Conservation (phyloP, 805 yeast genomes). For the Kodamaea jinghongensis region DNA sequence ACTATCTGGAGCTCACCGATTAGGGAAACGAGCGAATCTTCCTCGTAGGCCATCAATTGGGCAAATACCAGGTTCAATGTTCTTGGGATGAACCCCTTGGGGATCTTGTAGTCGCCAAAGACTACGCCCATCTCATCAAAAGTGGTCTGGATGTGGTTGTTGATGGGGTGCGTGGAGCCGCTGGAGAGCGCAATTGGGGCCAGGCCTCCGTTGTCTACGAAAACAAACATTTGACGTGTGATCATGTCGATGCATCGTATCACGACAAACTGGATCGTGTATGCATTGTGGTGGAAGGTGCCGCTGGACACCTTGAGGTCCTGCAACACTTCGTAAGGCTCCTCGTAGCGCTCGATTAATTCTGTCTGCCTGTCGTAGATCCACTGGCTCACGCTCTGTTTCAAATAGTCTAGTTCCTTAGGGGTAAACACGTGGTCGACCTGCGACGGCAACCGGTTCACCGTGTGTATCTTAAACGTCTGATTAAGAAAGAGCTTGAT, state of each 20-base stretch:
- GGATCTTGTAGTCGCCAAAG: conserved; percentile 12
- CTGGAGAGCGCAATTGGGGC: conserved; percentile 8
- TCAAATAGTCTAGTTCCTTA: conserved; percentile 7
- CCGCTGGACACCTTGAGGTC: conserved; percentile 9
- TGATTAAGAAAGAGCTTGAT: conserved; percentile 14
- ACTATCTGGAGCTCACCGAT: conserved; percentile 13
- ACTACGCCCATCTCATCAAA: conserved; percentile 12
- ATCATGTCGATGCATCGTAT: conserved; percentile 10
- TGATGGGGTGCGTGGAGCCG: conserved; percentile 5
- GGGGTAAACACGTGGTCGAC: not conserved
- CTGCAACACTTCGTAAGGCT: conserved; percentile 5
- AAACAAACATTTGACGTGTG: conserved; percentile 12
- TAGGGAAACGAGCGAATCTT: not conserved
- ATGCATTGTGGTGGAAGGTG: conserved; percentile 3
- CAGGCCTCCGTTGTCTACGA: conserved; percentile 5
- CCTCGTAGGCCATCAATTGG: conserved; percentile 2
- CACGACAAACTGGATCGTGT: conserved; percentile 10
- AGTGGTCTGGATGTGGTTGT: conserved; percentile 6
- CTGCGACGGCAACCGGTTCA: conserved; percentile 9
- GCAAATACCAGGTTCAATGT: conserved; percentile 9
- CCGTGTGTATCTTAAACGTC: conserved; percentile 13
- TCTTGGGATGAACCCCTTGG: conserved; percentile 5
- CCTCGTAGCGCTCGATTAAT: conserved; percentile 11
- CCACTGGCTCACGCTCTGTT: conserved; percentile 6
- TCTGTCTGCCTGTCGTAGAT: conserved; percentile 4